Evolutionary conservation across 2,329 filamentous ascomycete genomes (phyloP).

Genomic region (Onygenales sp.): DNA sequence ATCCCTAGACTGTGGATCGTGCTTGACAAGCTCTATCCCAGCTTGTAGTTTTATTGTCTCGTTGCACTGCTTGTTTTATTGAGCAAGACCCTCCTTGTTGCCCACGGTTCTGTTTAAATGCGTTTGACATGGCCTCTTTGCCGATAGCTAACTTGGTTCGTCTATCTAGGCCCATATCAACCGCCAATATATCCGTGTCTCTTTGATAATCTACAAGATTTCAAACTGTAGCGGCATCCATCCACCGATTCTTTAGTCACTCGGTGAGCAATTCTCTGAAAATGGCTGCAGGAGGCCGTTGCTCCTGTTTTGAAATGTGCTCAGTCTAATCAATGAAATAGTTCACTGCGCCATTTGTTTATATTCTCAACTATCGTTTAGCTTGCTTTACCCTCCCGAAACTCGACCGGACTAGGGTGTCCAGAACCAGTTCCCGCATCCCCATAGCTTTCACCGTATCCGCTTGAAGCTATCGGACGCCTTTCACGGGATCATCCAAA

Average conservation of each 20-base stretch:
- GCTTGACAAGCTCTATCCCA: not conserved
- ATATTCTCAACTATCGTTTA: constrained; percentile 23
- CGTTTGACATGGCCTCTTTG: not conserved
- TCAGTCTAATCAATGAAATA: constrained; percentile 29
- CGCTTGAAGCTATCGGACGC: not conserved
- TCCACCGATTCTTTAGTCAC: constrained; percentile 13
- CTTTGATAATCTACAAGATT: not conserved
- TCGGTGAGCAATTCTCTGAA: constrained; percentile 17
- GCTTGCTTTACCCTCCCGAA: constrained; percentile 21
- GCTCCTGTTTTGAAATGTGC: constrained; percentile 15
- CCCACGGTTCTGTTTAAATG: not conserved
- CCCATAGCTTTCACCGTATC: not conserved
- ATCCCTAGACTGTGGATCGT: not conserved
- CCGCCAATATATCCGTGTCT: not conserved
- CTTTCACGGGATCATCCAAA: not conserved
- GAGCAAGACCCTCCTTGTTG: not conserved
- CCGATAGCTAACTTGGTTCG: not conserved
- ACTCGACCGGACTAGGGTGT: constrained; percentile 8
- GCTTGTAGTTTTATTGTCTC: not conserved
- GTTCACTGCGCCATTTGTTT: constrained; percentile 24
- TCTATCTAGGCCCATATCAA: not conserved
- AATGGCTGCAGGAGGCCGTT: constrained; percentile 18
- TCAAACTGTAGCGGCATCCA: not conserved
- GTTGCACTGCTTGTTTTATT: not conserved
- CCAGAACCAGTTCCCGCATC: not conserved